phyloP scores from a whole-genome alignment of 345 rosid species.

The Laguncularia racemosa region DNA sequence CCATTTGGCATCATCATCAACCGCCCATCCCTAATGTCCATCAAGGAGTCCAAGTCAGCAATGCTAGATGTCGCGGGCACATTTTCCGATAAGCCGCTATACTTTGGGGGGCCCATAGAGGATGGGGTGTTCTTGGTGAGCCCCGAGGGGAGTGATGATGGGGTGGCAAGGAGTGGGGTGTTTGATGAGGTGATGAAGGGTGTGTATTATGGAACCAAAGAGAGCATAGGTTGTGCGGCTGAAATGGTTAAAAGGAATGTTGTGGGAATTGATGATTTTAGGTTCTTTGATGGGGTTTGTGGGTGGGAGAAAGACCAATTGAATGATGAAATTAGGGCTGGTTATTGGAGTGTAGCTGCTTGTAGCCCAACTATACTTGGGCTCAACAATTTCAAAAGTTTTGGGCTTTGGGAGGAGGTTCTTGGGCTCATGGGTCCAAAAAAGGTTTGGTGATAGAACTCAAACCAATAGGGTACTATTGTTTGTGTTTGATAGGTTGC shows the following conservation, averaged over 20 bases:
- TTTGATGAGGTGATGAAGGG: constrained; percentile 75
- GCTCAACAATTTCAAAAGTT: constrained; percentile 25
- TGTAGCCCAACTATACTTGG: constrained; percentile 73
- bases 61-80: constrained; percentile 45
- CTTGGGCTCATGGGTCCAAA: constrained; percentile 51
- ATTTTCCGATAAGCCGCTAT: constrained; percentile 55
- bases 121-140: constrained; percentile 63
- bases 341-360: constrained; percentile 78
- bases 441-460: constrained; percentile 39
- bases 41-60: constrained; percentile 61
- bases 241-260: constrained; percentile 71
- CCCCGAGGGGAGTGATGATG: constrained; percentile 31
- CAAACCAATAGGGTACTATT: no score
- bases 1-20: constrained; percentile 78
- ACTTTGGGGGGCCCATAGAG: constrained; percentile 91
- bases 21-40: constrained; percentile 76
- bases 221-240: constrained; percentile 72
- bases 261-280: constrained; percentile 56
- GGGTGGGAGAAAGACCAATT: constrained; percentile 81
- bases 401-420: constrained; percentile 78
- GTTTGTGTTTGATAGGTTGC: no score
- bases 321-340: constrained; percentile 70
- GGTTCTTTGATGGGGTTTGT: constrained; percentile 83
- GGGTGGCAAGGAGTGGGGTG: constrained; percentile 43
- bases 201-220: constrained; percentile 67